A percentile compares a stretch with the other conserved stretches of the same genome.
Conservation (phyloP, 2,329 filamentous ascomycete genomes). For the Aspergillus sojae region DNA sequence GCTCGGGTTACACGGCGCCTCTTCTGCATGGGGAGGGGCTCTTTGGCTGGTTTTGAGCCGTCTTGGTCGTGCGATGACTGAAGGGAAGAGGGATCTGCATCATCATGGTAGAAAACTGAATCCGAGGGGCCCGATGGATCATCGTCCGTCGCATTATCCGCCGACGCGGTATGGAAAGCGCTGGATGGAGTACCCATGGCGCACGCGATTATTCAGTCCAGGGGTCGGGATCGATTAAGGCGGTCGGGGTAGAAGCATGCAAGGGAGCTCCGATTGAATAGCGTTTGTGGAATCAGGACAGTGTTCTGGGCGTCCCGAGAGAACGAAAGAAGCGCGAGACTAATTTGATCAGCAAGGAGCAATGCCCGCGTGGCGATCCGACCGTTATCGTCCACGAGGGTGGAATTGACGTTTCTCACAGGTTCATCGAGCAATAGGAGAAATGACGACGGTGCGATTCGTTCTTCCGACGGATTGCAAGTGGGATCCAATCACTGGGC, state of each 20-base stretch:
- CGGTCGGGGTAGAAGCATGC: constrained; percentile 21
- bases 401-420: constrained; percentile 21
- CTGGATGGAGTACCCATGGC: constrained; percentile 30
- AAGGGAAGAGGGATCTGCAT: constrained; percentile 17
- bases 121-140: constrained; percentile 27
- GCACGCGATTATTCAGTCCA: constrained; percentile 14
- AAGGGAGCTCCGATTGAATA: constrained; percentile 9
- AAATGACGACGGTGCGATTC: constrained; percentile 4
- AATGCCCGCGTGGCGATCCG: constrained; percentile 23
- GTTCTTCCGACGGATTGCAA: neutral
- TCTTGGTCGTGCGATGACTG: constrained; percentile 23
- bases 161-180: constrained; percentile 23
- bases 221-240: constrained; percentile 14
- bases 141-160: constrained; percentile 32
- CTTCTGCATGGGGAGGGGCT: constrained; percentile 67
- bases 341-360: constrained; percentile 14
- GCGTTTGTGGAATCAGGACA: constrained; percentile 11
- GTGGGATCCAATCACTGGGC: neutral
- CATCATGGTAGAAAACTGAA: constrained; percentile 25
- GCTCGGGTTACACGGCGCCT: constrained; percentile 76
- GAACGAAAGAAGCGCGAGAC: constrained; percentile 12
- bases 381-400: constrained; percentile 26
- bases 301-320: constrained; percentile 5
- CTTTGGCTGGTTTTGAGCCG: constrained; percentile 32
- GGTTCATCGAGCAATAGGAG: constrained; percentile 18